Percentiles rank a stretch among this genome's conserved stretches.
Conservation (phyloP, 495 filamentous ascomycete species). For the Penicillium steckii region DNA sequence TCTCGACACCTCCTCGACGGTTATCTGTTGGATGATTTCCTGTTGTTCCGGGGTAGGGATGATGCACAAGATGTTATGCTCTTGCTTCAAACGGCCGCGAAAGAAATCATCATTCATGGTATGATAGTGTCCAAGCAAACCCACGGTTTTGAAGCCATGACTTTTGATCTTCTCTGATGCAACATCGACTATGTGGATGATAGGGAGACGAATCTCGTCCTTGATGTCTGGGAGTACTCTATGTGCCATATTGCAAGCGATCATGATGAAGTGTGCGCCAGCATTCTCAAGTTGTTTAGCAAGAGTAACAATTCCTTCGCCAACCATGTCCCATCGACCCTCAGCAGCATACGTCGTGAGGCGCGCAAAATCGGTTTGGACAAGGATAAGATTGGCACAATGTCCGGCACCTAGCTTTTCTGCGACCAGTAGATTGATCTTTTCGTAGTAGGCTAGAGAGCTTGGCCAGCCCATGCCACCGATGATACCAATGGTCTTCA, state of each 20-base stretch:
- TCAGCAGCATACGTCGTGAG: slow-evolving; percentile 5
- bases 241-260: slow-evolving; percentile 20
- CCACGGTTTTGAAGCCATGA: slow-evolving; percentile 10
- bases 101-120: slow-evolving; percentile 12
- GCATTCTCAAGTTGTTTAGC: slow-evolving; percentile 3
- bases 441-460: slow-evolving; percentile 18
- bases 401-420: slow-evolving; percentile 10
- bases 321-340: slow-evolving; percentile 15
- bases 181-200: slow-evolving; percentile 21
- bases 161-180: slow-evolving; percentile 4
- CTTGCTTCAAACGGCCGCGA: neutral
- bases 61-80: neutral
- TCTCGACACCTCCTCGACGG: slow-evolving; percentile 2
- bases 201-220: slow-evolving; percentile 8
- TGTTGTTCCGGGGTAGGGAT: slow-evolving; percentile 1
- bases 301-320: neutral
- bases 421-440: slow-evolving; percentile 15
- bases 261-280: slow-evolving; percentile 15
- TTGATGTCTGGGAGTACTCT: neutral
- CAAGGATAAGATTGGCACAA: slow-evolving; percentile 13
- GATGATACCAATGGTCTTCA: slow-evolving; percentile 17
- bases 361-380: slow-evolving; percentile 20
- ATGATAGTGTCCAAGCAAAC: slow-evolving; percentile 9
- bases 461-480: slow-evolving; percentile 16
- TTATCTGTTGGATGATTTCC: neutral